Conservation (phyloP, 2,329 filamentous ascomycete genomes). For the Exophiala sp. region DNA sequence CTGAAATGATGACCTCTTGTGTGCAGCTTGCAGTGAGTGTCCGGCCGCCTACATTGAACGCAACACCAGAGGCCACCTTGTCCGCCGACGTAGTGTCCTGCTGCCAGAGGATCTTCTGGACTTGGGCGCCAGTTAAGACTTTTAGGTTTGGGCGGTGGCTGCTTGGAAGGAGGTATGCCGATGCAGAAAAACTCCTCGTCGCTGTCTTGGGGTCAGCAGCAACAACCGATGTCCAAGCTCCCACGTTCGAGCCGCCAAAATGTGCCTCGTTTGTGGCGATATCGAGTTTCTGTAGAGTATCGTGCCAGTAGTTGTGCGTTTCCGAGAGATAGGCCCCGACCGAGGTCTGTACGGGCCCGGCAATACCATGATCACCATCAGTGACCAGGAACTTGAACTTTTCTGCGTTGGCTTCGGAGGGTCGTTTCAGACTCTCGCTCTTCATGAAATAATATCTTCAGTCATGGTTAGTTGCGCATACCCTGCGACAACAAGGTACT, state of each 20-base stretch:
- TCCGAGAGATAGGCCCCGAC: not conserved
- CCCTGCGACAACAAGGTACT: not conserved
- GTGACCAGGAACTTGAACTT: not conserved
- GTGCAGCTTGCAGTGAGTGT: constrained; percentile 3
- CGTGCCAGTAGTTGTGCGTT: not conserved
- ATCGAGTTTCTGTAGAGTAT: not conserved
- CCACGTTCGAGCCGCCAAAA: not conserved
- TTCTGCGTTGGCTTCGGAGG: not conserved
- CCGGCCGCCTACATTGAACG: not conserved
- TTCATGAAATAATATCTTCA: not conserved
- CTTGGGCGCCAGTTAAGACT: constrained; percentile 28
- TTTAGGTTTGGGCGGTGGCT: not conserved
- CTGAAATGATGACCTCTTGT: constrained; percentile 58
- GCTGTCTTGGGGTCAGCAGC: not conserved
- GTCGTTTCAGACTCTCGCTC: not conserved
- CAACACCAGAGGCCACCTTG: not conserved
- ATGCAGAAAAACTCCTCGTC: constrained; percentile 2
- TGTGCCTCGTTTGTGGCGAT: not conserved
- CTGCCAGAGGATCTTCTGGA: not conserved
- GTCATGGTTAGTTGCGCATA: not conserved
- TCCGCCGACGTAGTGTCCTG: not conserved
- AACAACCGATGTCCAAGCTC: not conserved
- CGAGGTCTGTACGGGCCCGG: not conserved
- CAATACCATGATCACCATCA: not conserved
- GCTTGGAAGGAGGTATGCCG: not conserved